phyloP scores from a whole-genome alignment of 2,329 filamentous ascomycete genomes.

The Aspergillus quadricinctus region DNA sequence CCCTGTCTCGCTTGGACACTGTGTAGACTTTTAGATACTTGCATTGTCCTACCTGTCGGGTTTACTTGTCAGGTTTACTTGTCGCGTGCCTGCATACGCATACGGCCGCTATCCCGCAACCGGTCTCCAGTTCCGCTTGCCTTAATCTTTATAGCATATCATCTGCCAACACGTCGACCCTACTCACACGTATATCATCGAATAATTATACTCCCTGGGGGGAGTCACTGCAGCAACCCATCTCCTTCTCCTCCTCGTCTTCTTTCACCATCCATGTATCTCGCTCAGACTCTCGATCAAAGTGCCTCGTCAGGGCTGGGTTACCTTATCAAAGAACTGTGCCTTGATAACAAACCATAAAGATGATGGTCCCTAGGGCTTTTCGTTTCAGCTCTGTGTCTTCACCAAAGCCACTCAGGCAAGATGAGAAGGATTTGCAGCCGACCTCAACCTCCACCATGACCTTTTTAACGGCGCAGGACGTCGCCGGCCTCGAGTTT shows the following conservation, averaged over 20 bases:
- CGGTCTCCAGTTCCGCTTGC: neutral
- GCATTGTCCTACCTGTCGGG: neutral
- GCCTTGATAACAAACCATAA: slow-evolving; percentile 15
- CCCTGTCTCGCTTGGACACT: neutral
- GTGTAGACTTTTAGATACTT: neutral
- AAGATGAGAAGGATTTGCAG: slow-evolving; percentile 10
- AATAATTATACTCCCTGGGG: neutral
- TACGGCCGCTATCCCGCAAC: neutral
- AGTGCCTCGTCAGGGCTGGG: slow-evolving; percentile 36
- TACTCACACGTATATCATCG: neutral
- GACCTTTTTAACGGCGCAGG: slow-evolving; percentile 6
- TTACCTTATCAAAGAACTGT: slow-evolving; percentile 13
- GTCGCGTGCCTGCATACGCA: neutral
- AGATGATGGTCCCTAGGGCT: slow-evolving; percentile 41
- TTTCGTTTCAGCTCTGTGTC: slow-evolving; percentile 34
- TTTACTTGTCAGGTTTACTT: neutral
- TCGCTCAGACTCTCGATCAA: slow-evolving; percentile 36
- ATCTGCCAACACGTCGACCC: neutral
- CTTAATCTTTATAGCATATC: neutral
- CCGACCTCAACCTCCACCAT: slow-evolving; percentile 4
- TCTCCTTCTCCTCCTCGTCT: neutral
- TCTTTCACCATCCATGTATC: slow-evolving; percentile 32
- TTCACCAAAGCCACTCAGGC: slow-evolving; percentile 17
- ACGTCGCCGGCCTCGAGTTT: slow-evolving; percentile 14
- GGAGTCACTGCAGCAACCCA: neutral